Base-by-base conservation (phyloP, 1,284 basidiomycete genomes). In the Phlebopus sp. region DNA sequence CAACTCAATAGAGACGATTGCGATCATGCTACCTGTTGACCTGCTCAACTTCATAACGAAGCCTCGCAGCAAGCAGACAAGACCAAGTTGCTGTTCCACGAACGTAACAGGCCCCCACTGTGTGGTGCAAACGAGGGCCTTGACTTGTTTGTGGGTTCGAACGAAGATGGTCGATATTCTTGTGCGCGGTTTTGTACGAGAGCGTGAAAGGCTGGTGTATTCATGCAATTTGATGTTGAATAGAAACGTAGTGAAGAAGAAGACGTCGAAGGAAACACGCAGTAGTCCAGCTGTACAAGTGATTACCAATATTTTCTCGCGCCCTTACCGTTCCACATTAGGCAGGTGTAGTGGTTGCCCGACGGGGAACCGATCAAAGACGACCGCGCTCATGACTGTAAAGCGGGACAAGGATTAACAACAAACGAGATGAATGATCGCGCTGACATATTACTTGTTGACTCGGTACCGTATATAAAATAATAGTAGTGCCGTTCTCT, bases 1-100 rank as follows among this genome's bases (percentile, higher is more conserved):
- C 79, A 78, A 81, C 78, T 81, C 79, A 73, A 71, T 63, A 65
- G 73, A 69, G 74, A 79, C 77, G 58, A 52, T 57, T 57, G 60
- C 55, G 64, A 58, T 59, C 59, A 58, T 56, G 54, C 56, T 60
- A 66, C 68, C 64, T 69, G 73, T 64, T 55, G 52, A 42, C 60
- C 79, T 66, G 69, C 64, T 54, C 62, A 53, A 54, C 64, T 58
- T 66, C 77, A 79, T 74, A 72, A 79, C 78, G 75, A 71, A 57
- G 62, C 59, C 55, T 51, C 53, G 52, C 66, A 70, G 78, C 69
- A 66, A 62, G 60, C 59, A 60, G 52, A 55, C 53, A 54, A 47
- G 55, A 57, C 58, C 58, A 51, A 48, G 43, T 75, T 48, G 49
- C 64, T 79, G 50, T 79, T 73, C 78, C 78, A 79, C 70, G 64